Conservation (phyloP, 2,329 filamentous ascomycete species). For the Mycogone perniciosa region DNA sequence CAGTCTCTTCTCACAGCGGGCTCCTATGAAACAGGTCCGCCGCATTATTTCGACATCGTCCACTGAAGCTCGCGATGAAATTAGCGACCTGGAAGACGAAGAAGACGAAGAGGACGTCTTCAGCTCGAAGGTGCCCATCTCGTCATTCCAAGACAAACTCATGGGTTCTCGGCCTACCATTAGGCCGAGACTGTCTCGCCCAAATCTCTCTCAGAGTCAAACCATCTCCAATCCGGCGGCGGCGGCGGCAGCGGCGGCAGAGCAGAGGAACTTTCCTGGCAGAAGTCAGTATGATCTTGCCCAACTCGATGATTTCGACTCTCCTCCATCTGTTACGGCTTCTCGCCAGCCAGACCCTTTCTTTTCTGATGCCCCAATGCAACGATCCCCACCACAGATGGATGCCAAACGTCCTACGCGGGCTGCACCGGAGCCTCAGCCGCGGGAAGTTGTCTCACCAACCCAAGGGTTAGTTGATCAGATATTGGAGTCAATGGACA, state of each 20-base stretch:
- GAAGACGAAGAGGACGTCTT: slow-evolving; percentile 24
- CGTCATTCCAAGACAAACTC: slow-evolving; percentile 20
- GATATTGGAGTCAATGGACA: slow-evolving; percentile 49
- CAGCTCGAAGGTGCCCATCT: slow-evolving; percentile 16
- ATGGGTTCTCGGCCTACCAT: slow-evolving; percentile 18
- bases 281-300: slow-evolving; percentile 11
- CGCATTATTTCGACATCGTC: slow-evolving; percentile 7
- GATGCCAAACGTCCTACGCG: not conserved
- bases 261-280: slow-evolving; percentile 10
- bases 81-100: slow-evolving; percentile 50
- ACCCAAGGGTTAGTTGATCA: slow-evolving; percentile 49
- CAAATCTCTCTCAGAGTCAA: slow-evolving; percentile 3
- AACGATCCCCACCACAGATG: not conserved
- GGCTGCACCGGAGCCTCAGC: not conserved
- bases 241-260: not conserved
- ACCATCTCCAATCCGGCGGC: not conserved
- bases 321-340: not conserved
- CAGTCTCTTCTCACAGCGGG: not conserved
- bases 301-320: slow-evolving; percentile 9
- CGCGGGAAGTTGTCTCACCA: slow-evolving; percentile 25
- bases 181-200: slow-evolving; percentile 22
- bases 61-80: slow-evolving; percentile 25
- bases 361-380: not conserved
- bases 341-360: not conserved
- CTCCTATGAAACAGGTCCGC: slow-evolving; percentile 8